Evolutionary conservation across 345 rosid species (phyloP), one percentile per base, ranked within the genome.

Genomic region (Bruguiera sexangula): DNA sequence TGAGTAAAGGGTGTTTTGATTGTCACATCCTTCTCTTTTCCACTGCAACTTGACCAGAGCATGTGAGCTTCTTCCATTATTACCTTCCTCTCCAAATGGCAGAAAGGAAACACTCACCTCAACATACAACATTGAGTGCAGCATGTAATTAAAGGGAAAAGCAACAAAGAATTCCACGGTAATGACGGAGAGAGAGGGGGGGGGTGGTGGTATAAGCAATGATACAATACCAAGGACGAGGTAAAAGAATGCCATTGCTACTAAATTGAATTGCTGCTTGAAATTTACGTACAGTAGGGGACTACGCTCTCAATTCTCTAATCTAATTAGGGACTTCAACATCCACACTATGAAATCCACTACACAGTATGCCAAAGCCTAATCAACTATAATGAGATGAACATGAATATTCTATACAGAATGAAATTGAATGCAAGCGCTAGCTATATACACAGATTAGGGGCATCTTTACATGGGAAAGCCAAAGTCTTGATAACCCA

Each of bases 401-500:
- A 37, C 63, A 57, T 55, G 16, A 56, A 67, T 67, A 32, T 32
- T 3, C 63, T 67, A 20, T 56, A 67, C 71, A 67, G 2, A 24
- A 36, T 27, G 70, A 36, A 36, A 18, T 56, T 18, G 26, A 67
- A 37, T 22, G 24, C 34, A 19, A 10, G 54, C 52, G 22, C 4
- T 30, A 11, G 13, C 48, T 54, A 2, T 67, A 32, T 39, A 26
- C n/a, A 57, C 71, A 55, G 22, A 65, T 48, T 54, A 56, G 6
- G 2, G 19, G 7, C 5, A 48, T 60, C 63, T 65, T 72, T 70
- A 83, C 73, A 81, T 55, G 32, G 60, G 77, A 39, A 52, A 79
- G 31, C 70, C 68, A 43, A 48, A 79, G 60, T 59, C 70, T 61
- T 65, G 74, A 66, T 71, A 76, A 53, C 70, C 75, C 66, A 70